Evolutionary conservation across 192 early-diverging fungal genomes (phyloP).

Genomic region (Podila minutissima): DNA sequence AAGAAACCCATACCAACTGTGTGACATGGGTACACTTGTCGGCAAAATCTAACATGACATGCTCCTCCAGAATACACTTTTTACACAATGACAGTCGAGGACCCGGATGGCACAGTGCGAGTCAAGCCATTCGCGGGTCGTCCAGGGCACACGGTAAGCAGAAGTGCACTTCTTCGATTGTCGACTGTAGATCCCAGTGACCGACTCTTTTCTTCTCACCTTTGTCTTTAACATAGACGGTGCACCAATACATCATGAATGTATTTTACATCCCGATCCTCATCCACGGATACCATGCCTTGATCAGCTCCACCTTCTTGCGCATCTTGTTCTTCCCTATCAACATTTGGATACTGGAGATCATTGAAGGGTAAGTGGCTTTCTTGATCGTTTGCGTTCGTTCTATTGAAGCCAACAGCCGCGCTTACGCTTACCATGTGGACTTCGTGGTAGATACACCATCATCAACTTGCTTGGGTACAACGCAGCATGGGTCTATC

Average conservation of each 20-base stretch:
- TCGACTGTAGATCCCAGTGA: no score
- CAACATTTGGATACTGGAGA: conserved; percentile 44
- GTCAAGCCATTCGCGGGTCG: conserved; percentile 44
- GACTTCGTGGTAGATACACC: conserved; percentile 10
- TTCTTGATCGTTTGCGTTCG: no score
- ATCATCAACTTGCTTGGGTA: conserved; percentile 43
- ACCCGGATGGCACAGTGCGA: conserved; percentile 38
- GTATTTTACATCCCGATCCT: conserved; percentile 45
- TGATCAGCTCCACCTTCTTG: conserved; percentile 21
- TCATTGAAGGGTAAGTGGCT: conserved; percentile 36
- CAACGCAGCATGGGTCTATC: conserved; percentile 48
- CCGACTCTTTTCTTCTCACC: neutral
- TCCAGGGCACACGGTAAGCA: conserved; percentile 40
- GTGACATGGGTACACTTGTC: no score
- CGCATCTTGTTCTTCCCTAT: conserved; percentile 41
- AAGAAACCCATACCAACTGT: no score
- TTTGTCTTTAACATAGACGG: conserved; percentile 10
- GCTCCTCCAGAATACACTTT: conserved; percentile 25
- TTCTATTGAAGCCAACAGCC: no score
- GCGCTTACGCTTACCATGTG: no score
- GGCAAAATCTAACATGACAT: no score
- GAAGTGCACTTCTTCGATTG: no score
- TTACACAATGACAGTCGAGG: conserved; percentile 41
- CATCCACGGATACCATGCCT: conserved; percentile 41
- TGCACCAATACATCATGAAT: conserved; percentile 50